Percentiles rank a stretch among this genome's conserved stretches.
phyloP scores from a whole-genome alignment of 805 yeast species.

The Pichia membranifaciens region DNA sequence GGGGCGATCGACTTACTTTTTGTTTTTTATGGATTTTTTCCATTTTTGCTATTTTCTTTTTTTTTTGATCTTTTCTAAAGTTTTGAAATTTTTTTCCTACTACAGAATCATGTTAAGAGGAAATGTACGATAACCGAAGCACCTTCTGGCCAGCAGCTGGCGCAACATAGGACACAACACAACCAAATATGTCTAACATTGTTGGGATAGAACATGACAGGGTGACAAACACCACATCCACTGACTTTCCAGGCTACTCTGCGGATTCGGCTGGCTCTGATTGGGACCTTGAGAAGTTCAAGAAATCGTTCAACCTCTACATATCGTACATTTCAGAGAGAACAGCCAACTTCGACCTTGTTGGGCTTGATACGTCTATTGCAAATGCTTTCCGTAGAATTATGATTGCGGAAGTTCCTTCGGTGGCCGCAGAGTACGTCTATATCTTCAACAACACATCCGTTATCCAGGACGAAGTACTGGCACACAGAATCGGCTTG shows the following conservation, averaged over 20 bases:
- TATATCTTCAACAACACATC: slow-evolving; percentile 91
- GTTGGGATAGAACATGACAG: slow-evolving; percentile 87
- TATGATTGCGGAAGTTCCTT: slow-evolving; percentile 95
- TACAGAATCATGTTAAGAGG: neutral
- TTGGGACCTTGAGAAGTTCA: slow-evolving; percentile 83
- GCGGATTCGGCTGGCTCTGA: slow-evolving; percentile 50
- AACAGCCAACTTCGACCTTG: slow-evolving; percentile 78
- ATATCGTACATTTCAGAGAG: slow-evolving; percentile 62
- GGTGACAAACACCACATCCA: slow-evolving; percentile 81
- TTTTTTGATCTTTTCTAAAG: slow-evolving; percentile 8
- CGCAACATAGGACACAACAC: too few species aligned
- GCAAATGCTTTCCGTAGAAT: slow-evolving; percentile 96
- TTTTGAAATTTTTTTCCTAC: neutral
- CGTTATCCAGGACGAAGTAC: slow-evolving; percentile 94
- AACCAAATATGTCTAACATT: slow-evolving; percentile 41
- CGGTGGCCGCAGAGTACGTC: slow-evolving; percentile 91
- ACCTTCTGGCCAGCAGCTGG: too few species aligned
- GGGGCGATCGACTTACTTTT: neutral
- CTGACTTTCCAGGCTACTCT: slow-evolving; percentile 87
- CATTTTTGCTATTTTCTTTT: neutral
- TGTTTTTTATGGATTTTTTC: neutral
- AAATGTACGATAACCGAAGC: neutral
- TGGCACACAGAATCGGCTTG: slow-evolving; percentile 92
- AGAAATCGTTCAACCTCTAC: slow-evolving; percentile 57
- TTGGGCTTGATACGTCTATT: slow-evolving; percentile 83